These are phyloP conservation scores for Groenewaldozyma auringiensis DNA, from an alignment of 1,139 yeast genomes.

Conservation along the genomic window DNA sequence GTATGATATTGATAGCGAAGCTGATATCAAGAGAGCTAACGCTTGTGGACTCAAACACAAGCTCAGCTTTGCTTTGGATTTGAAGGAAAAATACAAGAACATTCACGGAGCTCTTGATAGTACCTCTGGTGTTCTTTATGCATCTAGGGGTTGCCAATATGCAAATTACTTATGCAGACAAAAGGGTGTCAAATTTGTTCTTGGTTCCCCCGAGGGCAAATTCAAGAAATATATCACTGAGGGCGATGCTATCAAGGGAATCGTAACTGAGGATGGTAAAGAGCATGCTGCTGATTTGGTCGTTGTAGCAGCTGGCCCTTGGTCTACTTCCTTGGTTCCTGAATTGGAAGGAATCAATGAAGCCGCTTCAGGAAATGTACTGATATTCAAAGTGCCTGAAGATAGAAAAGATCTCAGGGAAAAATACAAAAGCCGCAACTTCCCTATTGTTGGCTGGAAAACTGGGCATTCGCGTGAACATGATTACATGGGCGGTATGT, in stretches of 20 bases:
- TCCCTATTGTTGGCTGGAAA: conserved; percentile 14
- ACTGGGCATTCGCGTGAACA: conserved; percentile 10
- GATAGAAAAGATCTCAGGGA: conserved; percentile 11
- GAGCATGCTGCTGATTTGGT: conserved; percentile 30
- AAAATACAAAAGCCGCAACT: conserved; percentile 10
- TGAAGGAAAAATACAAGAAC: conserved; percentile 5
- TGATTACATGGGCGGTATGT: conserved; percentile 13
- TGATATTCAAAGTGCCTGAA: conserved; percentile 11
- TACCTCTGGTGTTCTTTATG: conserved; percentile 13
- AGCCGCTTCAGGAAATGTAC: conserved; percentile 12
- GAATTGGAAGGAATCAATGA: conserved; percentile 12
- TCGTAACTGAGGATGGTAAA: conserved; percentile 29
- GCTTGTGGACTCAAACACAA: conserved; percentile 12
- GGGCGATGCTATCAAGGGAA: conserved; percentile 24
- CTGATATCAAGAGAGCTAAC: conserved; percentile 10
- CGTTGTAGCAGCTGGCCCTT: conserved; percentile 37
- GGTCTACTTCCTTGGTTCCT: conserved; percentile 33
- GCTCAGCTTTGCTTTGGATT: conserved; percentile 9
- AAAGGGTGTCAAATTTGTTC: conserved; percentile 31
- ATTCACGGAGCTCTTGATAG: conserved; percentile 13
- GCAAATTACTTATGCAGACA: conserved; percentile 19
- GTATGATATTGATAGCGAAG: conserved; percentile 9
- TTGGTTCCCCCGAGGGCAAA: conserved; percentile 23
- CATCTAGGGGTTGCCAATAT: conserved; percentile 12
- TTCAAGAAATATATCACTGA: conserved; percentile 18